Evolutionary conservation across 177 flowering plant genomes (phyloP).

Genomic region (Telopea speciosissima): DNA sequence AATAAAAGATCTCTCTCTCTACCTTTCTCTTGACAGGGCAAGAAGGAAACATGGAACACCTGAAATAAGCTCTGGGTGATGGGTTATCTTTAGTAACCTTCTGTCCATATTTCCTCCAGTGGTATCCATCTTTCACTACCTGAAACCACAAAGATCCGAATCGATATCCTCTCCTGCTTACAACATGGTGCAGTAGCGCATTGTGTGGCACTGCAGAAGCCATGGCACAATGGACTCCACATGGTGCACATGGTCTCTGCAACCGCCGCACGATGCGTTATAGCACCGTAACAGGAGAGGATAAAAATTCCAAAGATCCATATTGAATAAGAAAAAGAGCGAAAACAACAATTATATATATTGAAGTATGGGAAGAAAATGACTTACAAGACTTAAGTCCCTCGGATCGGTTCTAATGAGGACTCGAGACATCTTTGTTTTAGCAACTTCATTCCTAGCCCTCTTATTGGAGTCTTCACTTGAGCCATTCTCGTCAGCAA

Average conservation of each 20-base stretch:
- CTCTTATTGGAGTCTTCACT: slow-evolving; percentile 16
- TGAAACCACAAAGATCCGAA: too few relatives aligned
- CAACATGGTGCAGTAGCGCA: too few relatives aligned
- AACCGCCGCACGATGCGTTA: too few relatives aligned
- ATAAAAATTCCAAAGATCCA: too few relatives aligned
- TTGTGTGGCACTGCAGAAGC: too few relatives aligned
- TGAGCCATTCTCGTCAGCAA: background rate
- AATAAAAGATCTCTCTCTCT: background rate
- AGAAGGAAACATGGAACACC: slow-evolving; percentile 19
- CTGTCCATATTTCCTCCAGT: slow-evolving; percentile 85
- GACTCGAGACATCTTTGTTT: slow-evolving; percentile 17
- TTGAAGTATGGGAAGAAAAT: too few relatives aligned
- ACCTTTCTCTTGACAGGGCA: slow-evolving; percentile 21
- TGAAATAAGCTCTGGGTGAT: slow-evolving; percentile 72
- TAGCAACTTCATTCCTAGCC: slow-evolving; percentile 6
- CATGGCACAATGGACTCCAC: too few relatives aligned
- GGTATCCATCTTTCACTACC: slow-evolving; percentile 69
- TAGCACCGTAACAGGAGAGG: too few relatives aligned
- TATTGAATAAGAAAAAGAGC: too few relatives aligned
- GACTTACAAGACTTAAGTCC: slow-evolving; percentile 28
- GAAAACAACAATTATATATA: too few relatives aligned
- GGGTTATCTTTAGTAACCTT: slow-evolving; percentile 74
- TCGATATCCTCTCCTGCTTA: too few relatives aligned
- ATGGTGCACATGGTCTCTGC: too few relatives aligned
- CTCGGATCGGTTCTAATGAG: slow-evolving; percentile 19